Evolutionary conservation across 805 yeast genomes (phyloP), one percentile per base, ranked within the genome.

Genomic region (Candida odintsovae): DNA sequence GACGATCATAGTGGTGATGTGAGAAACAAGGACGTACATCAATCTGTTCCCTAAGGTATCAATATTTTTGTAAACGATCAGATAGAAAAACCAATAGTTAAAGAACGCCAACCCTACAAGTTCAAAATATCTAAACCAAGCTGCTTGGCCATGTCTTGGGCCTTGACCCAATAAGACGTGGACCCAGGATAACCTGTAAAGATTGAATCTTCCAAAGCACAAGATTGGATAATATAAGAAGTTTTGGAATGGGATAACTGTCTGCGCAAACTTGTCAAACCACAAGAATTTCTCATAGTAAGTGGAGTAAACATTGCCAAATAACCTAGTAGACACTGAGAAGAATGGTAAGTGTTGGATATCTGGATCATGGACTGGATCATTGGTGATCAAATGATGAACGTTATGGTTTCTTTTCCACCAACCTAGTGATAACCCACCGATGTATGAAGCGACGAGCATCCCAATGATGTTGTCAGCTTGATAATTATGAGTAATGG

Each of bases 381-480:
- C 96, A 64, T 89, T 89, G n/a, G 96, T 86, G 45, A 89, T 75
- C 43, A 89, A 67, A 62, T 89, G 97, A 65, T 89, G 97, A n/a
- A 89, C 95, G 62, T 89, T 89, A 66, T 89, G 97, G 64, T 86
- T 89, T 44, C 90, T 73, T 57, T 89, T 90, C 97, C 97, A 89
- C 97, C 97, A 89, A 2, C 96, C 95, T 19, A 88, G 61, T 40
- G 95, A 86, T 38, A 89, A 71, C 0, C 97, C 97, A n/a, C 97
- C 97, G 43, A 81, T 65, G 70, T 75, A 89, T 51, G 86, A 80
- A 1, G 96, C 95, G 42, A 89, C 70, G 2, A 78, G 43, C 63
- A 82, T 78, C 1, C 95, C 95, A 47, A 86, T 71, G 18, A 84
- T 61, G 59, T 83, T 89, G 63, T 89, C 97, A 10, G 78, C 40